These are phyloP conservation scores for Colletotrichum sidae DNA, from an alignment of 2,329 filamentous ascomycete genomes.

Conservation along the genomic window DNA sequence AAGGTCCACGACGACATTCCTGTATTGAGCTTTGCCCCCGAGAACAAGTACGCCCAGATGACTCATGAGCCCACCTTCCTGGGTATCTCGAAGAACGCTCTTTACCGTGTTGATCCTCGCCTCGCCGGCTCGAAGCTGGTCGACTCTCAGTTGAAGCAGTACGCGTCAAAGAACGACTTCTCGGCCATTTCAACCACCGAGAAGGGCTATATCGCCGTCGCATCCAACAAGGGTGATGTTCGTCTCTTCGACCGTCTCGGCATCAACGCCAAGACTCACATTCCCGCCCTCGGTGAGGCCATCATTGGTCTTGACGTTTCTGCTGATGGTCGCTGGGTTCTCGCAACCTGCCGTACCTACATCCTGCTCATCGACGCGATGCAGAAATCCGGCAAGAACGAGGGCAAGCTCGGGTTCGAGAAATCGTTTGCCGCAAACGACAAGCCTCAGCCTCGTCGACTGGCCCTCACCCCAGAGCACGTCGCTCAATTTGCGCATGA, in stretches of 20 bases:
- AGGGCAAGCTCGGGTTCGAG: conserved; percentile 98
- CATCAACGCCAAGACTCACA: conserved; percentile 97
- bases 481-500: conserved; percentile 98
- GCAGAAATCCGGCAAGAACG: conserved; percentile 94
- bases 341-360: conserved; percentile 94
- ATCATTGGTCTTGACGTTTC: conserved; percentile 96
- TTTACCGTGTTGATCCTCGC: conserved; percentile 94
- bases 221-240: conserved; percentile 97
- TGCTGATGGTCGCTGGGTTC: conserved; percentile 94
- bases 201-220: conserved; percentile 96
- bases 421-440: conserved; percentile 90
- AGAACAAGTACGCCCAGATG: conserved; percentile 99
- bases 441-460: conserved; percentile 92
- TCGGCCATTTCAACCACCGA: conserved; percentile 94
- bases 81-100: conserved; percentile 89
- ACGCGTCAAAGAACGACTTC: conserved; percentile 96
- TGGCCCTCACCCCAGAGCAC: conserved; percentile 89
- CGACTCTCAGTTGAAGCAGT: conserved; percentile 93
- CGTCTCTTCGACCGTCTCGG: conserved; percentile 96
- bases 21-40: conserved; percentile 90
- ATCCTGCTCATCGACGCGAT: conserved; percentile 91
- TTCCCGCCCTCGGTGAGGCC: conserved; percentile 92
- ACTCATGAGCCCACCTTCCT: conserved; percentile 95
- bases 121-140: conserved; percentile 92
- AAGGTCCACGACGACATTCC: conserved; percentile 97